phyloP scores from a whole-genome alignment of 164 flowering plant species.

The Kingdonia uniflora region DNA sequence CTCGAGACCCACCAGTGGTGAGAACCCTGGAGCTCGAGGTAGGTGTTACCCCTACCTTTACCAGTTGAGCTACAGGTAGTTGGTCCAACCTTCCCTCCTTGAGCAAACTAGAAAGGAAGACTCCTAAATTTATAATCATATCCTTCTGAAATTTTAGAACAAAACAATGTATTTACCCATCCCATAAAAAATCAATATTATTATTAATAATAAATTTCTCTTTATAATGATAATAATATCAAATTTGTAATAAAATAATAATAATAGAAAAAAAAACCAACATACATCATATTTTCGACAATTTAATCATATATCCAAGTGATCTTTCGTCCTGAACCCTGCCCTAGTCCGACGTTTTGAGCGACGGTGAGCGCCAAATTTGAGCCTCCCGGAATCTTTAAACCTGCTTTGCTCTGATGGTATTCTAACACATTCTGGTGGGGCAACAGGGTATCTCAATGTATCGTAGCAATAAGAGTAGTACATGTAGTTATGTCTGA shows the following conservation, averaged over 20 bases:
- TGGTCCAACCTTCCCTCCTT: too few species aligned
- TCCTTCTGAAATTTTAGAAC: too few species aligned
- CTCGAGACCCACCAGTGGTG: too few species aligned
- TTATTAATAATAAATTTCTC: not conserved
- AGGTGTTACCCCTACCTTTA: too few species aligned
- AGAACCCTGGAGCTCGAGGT: too few species aligned
- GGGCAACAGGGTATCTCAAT: constrained; percentile 54
- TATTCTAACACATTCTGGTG: constrained; percentile 65
- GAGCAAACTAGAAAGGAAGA: too few species aligned
- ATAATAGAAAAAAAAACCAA: not conserved
- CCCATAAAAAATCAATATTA: not conserved
- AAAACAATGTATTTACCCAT: too few species aligned
- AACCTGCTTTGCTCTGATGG: constrained; percentile 49
- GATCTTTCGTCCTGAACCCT: not conserved
- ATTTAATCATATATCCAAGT: constrained; percentile 7
- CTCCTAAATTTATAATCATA: too few species aligned
- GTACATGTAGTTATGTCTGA: constrained; percentile 62
- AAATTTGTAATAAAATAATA: constrained; percentile 1
- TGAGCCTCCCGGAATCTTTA: constrained; percentile 55
- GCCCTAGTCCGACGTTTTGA: constrained; percentile 18
- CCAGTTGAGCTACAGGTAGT: too few species aligned
- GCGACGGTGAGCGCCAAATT: constrained; percentile 33
- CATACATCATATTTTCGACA: not conserved
- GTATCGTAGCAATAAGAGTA: constrained; percentile 82
- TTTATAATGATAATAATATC: not conserved